Evolutionary conservation across 1,284 basidiomycete genomes (phyloP).

Genomic region (Polyporus tsugae): DNA sequence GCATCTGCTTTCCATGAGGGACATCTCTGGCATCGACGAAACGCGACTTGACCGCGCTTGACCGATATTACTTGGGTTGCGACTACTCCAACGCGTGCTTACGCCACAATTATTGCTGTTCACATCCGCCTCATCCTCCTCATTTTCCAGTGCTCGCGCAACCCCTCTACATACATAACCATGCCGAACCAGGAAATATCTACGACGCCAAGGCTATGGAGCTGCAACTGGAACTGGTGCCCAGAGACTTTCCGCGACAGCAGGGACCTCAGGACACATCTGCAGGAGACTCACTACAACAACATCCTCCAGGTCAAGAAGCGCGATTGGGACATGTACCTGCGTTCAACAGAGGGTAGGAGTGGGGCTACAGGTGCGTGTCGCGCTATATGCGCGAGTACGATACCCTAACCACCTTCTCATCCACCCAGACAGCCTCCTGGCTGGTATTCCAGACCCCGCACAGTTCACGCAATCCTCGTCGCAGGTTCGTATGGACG

Average conservation of each 20-base stretch:
- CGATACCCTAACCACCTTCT: background rate
- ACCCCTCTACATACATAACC: conserved; percentile 12
- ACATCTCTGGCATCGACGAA: background rate
- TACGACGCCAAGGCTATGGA: conserved; percentile 15
- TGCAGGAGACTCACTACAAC: conserved; percentile 26
- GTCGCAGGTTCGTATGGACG: background rate
- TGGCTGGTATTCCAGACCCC: conserved; percentile 10
- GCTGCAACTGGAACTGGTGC: conserved; percentile 36
- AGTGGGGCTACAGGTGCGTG: conserved; percentile 33
- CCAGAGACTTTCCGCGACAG: conserved; percentile 21
- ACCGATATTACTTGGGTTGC: background rate
- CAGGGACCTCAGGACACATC: conserved; percentile 26
- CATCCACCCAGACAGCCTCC: conserved; percentile 18
- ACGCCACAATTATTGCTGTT: background rate
- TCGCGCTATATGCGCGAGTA: background rate
- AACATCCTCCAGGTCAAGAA: conserved; percentile 29
- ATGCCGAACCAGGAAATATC: background rate
- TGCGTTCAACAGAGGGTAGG: conserved; percentile 27
- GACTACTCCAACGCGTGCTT: background rate
- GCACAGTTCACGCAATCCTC: background rate
- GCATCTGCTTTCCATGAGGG: background rate
- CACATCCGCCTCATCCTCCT: background rate
- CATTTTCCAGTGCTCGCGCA: background rate
- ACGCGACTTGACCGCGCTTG: background rate
- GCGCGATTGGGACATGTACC: conserved; percentile 24